These are phyloP conservation scores for Wickerhamia fluorescens DNA, from an alignment of 805 yeast species.

Conservation along the genomic window DNA sequence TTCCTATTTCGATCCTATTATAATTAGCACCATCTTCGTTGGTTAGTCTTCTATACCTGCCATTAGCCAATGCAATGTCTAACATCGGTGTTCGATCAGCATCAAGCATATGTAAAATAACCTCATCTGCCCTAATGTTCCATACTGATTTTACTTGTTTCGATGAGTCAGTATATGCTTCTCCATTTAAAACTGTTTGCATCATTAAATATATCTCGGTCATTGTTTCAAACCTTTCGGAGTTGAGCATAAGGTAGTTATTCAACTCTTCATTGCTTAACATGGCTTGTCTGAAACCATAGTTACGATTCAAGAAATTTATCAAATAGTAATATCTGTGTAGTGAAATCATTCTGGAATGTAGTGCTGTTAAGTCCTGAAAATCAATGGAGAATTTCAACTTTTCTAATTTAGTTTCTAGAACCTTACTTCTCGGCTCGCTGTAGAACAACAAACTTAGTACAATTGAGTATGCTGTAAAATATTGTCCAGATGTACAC, in stretches of 20 bases:
- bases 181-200: conserved; percentile 32
- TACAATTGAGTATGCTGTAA: conserved; percentile 54
- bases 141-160: conserved; percentile 23
- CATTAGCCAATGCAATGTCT: conserved; percentile 30
- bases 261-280: conserved; percentile 44
- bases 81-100: conserved; percentile 34
- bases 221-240: conserved; percentile 25
- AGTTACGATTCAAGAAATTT: conserved; percentile 36
- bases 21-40: conserved; percentile 36
- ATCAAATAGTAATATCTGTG: conserved; percentile 43
- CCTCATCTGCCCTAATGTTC: conserved; percentile 33
- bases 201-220: conserved; percentile 30
- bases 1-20: conserved; percentile 27
- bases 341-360: conserved; percentile 39
- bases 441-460: conserved; percentile 61
- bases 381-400: conserved; percentile 65
- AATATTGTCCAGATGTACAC: conserved; percentile 70
- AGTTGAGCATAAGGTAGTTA: conserved; percentile 33
- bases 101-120: conserved; percentile 33
- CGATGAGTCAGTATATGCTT: conserved; percentile 10
- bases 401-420: conserved; percentile 56
- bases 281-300: conserved; percentile 40
- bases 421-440: conserved; percentile 59
- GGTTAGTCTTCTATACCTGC: conserved; percentile 24
- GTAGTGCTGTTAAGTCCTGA: conserved; percentile 47